Conservation (phyloP, 139 green algal genomes). For the Gonium pectorale region DNA sequence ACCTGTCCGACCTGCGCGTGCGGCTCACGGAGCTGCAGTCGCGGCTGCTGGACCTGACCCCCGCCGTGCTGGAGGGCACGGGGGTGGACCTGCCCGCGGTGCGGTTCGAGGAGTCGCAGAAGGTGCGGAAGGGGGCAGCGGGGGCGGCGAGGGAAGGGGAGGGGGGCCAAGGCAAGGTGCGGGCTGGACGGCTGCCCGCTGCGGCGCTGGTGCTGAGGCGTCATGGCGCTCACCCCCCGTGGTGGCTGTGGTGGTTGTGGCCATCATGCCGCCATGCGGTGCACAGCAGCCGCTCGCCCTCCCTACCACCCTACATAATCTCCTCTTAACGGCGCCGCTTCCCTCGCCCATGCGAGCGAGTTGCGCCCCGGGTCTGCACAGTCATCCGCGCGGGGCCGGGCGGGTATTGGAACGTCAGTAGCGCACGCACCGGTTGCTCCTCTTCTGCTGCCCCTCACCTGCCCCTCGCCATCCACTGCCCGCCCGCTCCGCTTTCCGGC, state of each 20-base stretch:
- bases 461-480: background rate
- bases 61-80: constrained; percentile 12
- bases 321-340: no score
- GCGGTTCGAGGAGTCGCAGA: constrained; percentile 13
- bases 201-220: no score
- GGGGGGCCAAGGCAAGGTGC: background rate
- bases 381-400: no score
- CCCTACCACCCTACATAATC: no score
- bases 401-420: no score
- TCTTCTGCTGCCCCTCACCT: background rate
- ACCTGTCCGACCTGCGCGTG: background rate
- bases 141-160: background rate
- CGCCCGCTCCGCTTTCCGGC: background rate
- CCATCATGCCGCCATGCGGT: no score
- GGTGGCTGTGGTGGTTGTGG: no score
- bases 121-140: background rate
- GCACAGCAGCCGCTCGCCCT: no score
- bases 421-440: no score
- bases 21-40: constrained; percentile 7
- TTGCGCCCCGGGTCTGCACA: no score
- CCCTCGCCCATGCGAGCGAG: no score
- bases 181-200: background rate
- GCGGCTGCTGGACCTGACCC: constrained; percentile 9
- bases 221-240: background rate
- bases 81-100: background rate